These are phyloP conservation scores for Tricholoma saponaceum DNA, from an alignment of 768 basidiomycete species.

Conservation along the genomic window DNA sequence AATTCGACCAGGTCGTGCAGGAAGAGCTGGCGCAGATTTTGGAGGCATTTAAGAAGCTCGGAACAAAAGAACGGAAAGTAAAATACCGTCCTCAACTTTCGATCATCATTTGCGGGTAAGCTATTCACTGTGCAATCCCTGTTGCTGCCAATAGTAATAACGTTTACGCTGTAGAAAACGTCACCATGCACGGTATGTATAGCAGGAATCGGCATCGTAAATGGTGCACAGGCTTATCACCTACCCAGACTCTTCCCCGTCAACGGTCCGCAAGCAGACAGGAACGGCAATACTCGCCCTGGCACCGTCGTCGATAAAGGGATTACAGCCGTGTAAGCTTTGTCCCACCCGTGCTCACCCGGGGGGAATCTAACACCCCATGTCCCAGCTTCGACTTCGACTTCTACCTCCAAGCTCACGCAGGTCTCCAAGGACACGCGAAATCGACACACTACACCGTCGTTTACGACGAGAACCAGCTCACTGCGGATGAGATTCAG, in stretches of 20 bases:
- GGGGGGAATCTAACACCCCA: neutral
- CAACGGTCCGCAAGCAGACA: slow-evolving; percentile 42
- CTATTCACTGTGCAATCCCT: neutral
- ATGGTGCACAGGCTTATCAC: neutral
- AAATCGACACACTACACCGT: slow-evolving; percentile 77
- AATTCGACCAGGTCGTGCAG: slow-evolving; percentile 58
- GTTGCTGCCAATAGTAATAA: neutral
- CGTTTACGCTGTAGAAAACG: slow-evolving; percentile 44
- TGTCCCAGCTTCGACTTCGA: slow-evolving; percentile 55
- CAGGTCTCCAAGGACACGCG: slow-evolving; percentile 67
- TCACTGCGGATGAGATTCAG: slow-evolving; percentile 72
- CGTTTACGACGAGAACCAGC: slow-evolving; percentile 70
- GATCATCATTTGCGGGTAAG: slow-evolving; percentile 71
- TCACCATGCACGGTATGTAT: slow-evolving; percentile 52
- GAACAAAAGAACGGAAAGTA: slow-evolving; percentile 33
- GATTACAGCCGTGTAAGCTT: slow-evolving; percentile 59
- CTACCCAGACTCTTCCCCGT: slow-evolving; percentile 52
- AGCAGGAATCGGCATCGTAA: neutral
- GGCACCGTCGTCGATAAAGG: slow-evolving; percentile 83
- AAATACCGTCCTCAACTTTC: slow-evolving; percentile 61
- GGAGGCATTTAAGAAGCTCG: slow-evolving; percentile 53
- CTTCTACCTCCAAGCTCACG: slow-evolving; percentile 71
- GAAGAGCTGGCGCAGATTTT: slow-evolving; percentile 62
- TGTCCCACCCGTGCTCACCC: slow-evolving; percentile 12
- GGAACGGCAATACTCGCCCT: slow-evolving; percentile 72